These are phyloP conservation scores for Coniochaeta hoffmannii DNA, from an alignment of 2,329 filamentous ascomycete genomes.

Conservation along the genomic window DNA sequence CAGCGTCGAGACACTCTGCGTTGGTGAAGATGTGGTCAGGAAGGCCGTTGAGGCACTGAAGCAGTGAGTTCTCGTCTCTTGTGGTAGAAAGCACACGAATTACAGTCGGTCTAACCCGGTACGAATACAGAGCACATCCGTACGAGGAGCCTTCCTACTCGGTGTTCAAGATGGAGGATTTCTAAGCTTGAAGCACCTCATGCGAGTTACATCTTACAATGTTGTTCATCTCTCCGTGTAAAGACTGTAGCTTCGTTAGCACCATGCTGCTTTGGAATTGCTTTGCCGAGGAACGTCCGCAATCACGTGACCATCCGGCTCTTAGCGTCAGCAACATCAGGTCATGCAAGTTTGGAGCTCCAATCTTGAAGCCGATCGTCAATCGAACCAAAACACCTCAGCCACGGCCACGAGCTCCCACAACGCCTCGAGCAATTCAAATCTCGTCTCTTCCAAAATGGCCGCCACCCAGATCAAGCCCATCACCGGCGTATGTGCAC, in stretches of 20 bases:
- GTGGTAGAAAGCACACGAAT: background rate
- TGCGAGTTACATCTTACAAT: background rate
- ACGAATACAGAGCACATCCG: conserved; percentile 39
- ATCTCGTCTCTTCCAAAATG: conserved; percentile 25
- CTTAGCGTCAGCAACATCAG: conserved; percentile 5
- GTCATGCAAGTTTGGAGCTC: conserved; percentile 5
- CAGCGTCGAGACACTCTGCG: conserved; percentile 54
- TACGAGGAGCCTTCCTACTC: conserved; percentile 45
- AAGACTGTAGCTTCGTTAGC: too few relatives aligned
- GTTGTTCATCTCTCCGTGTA: background rate
- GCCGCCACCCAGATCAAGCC: conserved; percentile 36
- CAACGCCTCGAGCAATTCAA: conserved; percentile 1
- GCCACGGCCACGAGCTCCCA: conserved; percentile 1
- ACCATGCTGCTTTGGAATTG: too few relatives aligned
- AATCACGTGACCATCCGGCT: background rate
- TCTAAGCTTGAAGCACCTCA: conserved; percentile 17
- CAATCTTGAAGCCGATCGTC: background rate
- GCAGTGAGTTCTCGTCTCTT: conserved; percentile 35
- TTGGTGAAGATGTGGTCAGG: conserved; percentile 48
- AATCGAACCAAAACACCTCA: conserved; percentile 1
- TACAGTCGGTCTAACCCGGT: conserved; percentile 9
- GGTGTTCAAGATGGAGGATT: conserved; percentile 40
- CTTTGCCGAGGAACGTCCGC: background rate
- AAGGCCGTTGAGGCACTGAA: conserved; percentile 58
- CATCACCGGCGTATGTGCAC: conserved; percentile 50